Conservation (phyloP, 2,329 filamentous ascomycete species). For the Tolypocladium inflatum region DNA sequence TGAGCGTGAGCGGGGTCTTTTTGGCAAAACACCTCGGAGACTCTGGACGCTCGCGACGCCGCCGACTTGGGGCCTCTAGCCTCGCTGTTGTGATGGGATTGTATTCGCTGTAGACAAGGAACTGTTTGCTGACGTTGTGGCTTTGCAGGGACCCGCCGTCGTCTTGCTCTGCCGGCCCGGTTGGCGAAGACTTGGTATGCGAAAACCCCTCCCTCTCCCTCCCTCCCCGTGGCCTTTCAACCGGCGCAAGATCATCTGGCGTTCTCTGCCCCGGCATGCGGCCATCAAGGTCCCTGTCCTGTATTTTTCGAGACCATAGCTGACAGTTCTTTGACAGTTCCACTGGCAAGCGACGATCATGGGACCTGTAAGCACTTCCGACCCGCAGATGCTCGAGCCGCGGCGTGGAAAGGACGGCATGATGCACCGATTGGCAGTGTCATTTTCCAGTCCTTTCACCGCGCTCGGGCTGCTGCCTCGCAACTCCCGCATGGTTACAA, state of each 20-base stretch:
- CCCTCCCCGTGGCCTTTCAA: neutral
- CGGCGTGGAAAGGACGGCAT: neutral
- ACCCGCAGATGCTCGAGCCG: neutral
- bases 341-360: slow-evolving; percentile 99
- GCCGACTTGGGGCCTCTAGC: neutral
- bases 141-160: slow-evolving; percentile 82
- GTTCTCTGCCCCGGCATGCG: neutral
- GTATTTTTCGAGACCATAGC: slow-evolving; percentile 1
- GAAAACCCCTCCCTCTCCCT: slow-evolving; percentile 10
- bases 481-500: neutral
- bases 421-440: neutral
- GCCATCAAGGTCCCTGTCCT: neutral
- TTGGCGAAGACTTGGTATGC: slow-evolving; percentile 96
- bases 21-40: slow-evolving; percentile 6
- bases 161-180: slow-evolving; percentile 94
- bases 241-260: neutral
- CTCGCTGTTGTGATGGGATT: neutral
- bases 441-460: neutral
- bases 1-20: slow-evolving; percentile 24
- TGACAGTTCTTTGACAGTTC: slow-evolving; percentile 52
- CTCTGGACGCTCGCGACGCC: slow-evolving; percentile 6
- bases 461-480: neutral
- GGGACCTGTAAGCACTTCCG: slow-evolving; percentile 70
- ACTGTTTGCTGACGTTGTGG: slow-evolving; percentile 11
- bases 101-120: neutral